These are phyloP conservation scores for Xanthoparmelia taractica DNA, from an alignment of 495 filamentous ascomycete genomes.

Conservation along the genomic window DNA sequence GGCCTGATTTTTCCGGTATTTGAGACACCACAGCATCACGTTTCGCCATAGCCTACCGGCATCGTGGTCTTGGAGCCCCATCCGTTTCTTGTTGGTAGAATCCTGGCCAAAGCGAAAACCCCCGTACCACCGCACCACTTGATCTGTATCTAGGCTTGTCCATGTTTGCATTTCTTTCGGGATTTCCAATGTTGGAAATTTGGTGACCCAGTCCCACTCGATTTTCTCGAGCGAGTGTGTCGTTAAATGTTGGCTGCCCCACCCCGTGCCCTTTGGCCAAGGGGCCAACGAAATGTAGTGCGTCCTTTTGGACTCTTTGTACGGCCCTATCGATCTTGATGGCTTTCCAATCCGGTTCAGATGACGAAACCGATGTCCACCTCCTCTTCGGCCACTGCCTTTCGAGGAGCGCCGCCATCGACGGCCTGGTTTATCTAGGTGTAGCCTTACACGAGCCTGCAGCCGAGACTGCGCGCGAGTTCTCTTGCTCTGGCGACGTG, in stretches of 20 bases:
- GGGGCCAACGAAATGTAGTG: background rate
- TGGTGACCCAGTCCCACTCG: background rate
- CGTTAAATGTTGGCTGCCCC: background rate
- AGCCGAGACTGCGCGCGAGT: background rate
- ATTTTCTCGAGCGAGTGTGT: background rate
- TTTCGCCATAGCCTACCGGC: constrained; percentile 38
- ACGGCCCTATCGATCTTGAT: background rate
- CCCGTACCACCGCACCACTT: background rate
- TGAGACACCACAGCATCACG: constrained; percentile 46
- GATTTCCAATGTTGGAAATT: background rate
- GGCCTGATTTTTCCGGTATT: constrained; percentile 36
- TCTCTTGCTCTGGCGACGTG: background rate
- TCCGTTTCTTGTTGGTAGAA: background rate
- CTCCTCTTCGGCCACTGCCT: background rate
- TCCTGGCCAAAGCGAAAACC: background rate
- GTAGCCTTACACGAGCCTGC: background rate
- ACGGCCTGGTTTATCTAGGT: background rate
- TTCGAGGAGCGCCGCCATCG: background rate
- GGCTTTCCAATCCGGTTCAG: background rate
- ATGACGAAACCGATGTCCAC: background rate
- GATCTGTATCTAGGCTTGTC: background rate
- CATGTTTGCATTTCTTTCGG: background rate
- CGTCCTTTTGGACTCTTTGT: background rate
- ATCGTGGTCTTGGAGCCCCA: background rate
- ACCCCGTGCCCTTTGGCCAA: background rate